Percentiles rank a stretch among this genome's conserved stretches.
phyloP scores from a whole-genome alignment of 805 yeast genomes.

The Candida railenensis region DNA sequence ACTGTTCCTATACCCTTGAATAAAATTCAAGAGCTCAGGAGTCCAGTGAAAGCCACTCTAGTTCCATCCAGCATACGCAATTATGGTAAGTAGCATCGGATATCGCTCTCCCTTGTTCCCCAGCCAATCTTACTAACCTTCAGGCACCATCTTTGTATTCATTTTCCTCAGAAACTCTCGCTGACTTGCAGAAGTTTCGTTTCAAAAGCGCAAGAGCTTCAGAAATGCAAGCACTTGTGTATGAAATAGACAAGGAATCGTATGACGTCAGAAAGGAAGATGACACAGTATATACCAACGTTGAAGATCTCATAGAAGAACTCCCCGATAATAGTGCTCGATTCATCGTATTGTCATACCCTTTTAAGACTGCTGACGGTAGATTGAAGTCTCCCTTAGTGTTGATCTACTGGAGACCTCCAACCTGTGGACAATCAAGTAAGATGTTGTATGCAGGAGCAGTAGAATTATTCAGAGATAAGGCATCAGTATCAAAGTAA shows the following conservation, averaged over 20 bases:
- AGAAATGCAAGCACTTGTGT: slow-evolving; percentile 59
- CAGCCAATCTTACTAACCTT: slow-evolving; percentile 4
- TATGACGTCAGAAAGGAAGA: slow-evolving; percentile 53
- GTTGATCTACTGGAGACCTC: slow-evolving; percentile 84
- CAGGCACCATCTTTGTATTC: slow-evolving; percentile 49
- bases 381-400: slow-evolving; percentile 72
- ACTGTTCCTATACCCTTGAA: too few relatives aligned
- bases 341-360: slow-evolving; percentile 73
- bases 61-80: neutral
- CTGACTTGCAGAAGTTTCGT: slow-evolving; percentile 67
- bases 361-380: slow-evolving; percentile 68
- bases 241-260: slow-evolving; percentile 54
- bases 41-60: neutral
- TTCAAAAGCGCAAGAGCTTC: slow-evolving; percentile 66
- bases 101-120: too few relatives aligned
- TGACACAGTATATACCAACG: slow-evolving; percentile 44
- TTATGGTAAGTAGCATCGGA: neutral
- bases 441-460: slow-evolving; percentile 93
- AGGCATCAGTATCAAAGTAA: slow-evolving; percentile 71
- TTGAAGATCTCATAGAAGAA: slow-evolving; percentile 69
- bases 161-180: slow-evolving; percentile 59
- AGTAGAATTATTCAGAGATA: slow-evolving; percentile 71
- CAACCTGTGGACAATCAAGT: slow-evolving; percentile 75
- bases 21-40: too few relatives aligned
- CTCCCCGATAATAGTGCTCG: slow-evolving; percentile 83